Evolutionary conservation across 164 flowering plant genomes (phyloP).

Genomic region (Houttuynia cordata): DNA sequence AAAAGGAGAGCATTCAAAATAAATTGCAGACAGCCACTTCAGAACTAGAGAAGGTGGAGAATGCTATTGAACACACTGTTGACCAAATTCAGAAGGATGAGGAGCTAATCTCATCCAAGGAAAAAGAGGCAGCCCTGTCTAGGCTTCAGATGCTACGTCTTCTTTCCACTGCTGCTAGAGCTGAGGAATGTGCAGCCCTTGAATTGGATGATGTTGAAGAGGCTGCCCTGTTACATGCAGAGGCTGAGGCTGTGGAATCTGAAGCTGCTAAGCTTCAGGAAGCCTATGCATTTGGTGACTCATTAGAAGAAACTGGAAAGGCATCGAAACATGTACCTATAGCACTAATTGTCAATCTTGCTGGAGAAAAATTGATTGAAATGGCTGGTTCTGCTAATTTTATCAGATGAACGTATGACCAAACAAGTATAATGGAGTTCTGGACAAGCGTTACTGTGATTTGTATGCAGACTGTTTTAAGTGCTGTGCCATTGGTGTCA

Average conservation of each 20-base stretch:
- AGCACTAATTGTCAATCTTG: conserved; percentile 52
- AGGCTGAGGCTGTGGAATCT: conserved; percentile 50
- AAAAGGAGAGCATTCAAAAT: conserved; percentile 39
- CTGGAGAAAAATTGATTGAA: conserved; percentile 37
- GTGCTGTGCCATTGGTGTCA: no score
- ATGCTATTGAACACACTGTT: conserved; percentile 33
- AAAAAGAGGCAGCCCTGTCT: conserved; percentile 52
- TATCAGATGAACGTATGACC: background rate
- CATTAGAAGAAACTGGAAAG: conserved; percentile 23
- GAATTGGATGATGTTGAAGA: conserved; percentile 65
- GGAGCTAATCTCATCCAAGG: conserved; percentile 34
- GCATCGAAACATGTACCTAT: conserved; percentile 36
- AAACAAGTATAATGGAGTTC: no score
- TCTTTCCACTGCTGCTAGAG: conserved; percentile 41
- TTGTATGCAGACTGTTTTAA: no score
- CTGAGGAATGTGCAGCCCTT: conserved; percentile 60
- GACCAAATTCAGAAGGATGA: conserved; percentile 40
- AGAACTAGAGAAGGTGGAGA: conserved; percentile 41
- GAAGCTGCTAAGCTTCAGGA: conserved; percentile 50
- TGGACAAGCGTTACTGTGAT: no score
- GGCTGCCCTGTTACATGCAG: conserved; percentile 47
- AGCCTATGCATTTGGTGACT: conserved; percentile 24
- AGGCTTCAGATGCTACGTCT: conserved; percentile 48
- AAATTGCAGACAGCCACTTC: conserved; percentile 29
- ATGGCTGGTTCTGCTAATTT: conserved; percentile 14